phyloP scores from a whole-genome alignment of 805 yeast species.

The Ascoidea asiatica region DNA sequence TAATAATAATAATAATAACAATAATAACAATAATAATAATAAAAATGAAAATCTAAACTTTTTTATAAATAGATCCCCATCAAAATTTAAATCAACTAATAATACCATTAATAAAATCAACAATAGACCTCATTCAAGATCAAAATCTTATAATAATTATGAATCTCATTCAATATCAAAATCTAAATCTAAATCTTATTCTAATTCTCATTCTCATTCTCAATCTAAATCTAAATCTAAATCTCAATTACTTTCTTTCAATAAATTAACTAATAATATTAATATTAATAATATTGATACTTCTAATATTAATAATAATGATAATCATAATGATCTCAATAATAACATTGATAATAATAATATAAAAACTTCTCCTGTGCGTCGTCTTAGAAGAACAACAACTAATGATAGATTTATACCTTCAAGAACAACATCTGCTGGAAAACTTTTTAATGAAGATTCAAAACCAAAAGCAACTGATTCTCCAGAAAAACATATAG shows the following conservation, averaged over 20 bases:
- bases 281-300: conserved; percentile 31
- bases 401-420: conserved; percentile 53
- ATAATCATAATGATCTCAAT: neutral
- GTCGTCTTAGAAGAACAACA: conserved; percentile 15
- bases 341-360: neutral
- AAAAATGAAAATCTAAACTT: too few relatives aligned
- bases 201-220: too few relatives aligned
- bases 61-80: too few relatives aligned
- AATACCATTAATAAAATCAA: neutral
- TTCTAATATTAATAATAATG: conserved; percentile 5
- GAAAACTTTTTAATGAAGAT: conserved; percentile 27
- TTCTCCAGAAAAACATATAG: conserved; percentile 28
- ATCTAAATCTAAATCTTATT: too few relatives aligned
- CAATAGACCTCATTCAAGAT: too few relatives aligned
- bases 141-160: too few relatives aligned
- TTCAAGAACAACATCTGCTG: conserved; percentile 33
- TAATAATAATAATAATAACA: neutral
- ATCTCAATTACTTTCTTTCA: too few relatives aligned
- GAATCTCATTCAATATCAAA: too few relatives aligned
- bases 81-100: too few relatives aligned
- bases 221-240: too few relatives aligned
- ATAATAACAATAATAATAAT: neutral
- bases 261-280: conserved; percentile 19
- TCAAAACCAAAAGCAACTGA: conserved; percentile 30
- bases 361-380: conserved; percentile 3